phyloP scores from a whole-genome alignment of 768 basidiomycete genomes.

The Naematelia aurantialba region DNA sequence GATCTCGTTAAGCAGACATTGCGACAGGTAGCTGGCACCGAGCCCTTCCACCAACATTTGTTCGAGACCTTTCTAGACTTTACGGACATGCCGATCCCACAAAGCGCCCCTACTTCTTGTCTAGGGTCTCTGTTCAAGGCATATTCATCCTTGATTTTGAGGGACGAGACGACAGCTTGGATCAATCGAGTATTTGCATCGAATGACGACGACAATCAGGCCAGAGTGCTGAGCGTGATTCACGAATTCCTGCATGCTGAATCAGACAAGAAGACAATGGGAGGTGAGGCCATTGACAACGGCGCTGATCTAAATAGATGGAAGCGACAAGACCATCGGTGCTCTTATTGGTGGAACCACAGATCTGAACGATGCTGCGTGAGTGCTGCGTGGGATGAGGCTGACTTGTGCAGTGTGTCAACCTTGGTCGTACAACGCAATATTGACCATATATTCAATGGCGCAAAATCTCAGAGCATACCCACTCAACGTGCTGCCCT shows the following conservation, averaged over 20 bases:
- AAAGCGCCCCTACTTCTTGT: constrained; percentile 65
- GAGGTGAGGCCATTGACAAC: neutral
- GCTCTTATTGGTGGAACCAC: constrained; percentile 93
- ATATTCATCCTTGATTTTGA: constrained; percentile 84
- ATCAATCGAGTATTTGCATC: constrained; percentile 88
- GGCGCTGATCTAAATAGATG: constrained; percentile 19
- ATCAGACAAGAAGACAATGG: constrained; percentile 63
- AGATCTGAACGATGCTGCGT: constrained; percentile 97
- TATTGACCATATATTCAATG: constrained; percentile 71
- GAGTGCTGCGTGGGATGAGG: constrained; percentile 32
- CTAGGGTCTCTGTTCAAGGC: constrained; percentile 88
- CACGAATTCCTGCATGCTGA: constrained; percentile 87
- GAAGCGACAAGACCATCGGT: constrained; percentile 65
- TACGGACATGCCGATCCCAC: constrained; percentile 63
- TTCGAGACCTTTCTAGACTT: constrained; percentile 69
- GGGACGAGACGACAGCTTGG: constrained; percentile 69
- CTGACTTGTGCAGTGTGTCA: constrained; percentile 63
- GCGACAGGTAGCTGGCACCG: constrained; percentile 61
- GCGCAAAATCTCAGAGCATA: constrained; percentile 67
- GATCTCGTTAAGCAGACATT: constrained; percentile 57
- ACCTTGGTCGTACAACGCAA: constrained; percentile 94
- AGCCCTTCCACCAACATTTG: constrained; percentile 75
- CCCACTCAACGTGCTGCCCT: constrained; percentile 78
- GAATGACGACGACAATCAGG: constrained; percentile 65
- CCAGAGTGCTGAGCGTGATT: constrained; percentile 75